Conservation (phyloP, 108 stramenopile genomes). For the Nannochloropsis gaditana region DNA sequence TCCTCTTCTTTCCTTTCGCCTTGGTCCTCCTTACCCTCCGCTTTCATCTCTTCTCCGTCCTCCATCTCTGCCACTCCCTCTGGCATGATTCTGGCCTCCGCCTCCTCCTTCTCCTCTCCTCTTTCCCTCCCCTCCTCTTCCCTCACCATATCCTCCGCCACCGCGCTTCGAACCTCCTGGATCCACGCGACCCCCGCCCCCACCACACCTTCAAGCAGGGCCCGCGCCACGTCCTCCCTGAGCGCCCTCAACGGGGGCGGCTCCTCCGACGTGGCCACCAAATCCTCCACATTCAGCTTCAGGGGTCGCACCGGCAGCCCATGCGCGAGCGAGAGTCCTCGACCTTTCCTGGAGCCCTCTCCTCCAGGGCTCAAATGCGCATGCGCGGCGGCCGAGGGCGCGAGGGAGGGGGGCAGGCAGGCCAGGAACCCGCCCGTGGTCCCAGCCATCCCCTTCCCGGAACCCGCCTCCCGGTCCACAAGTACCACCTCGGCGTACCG, state of each 20-base stretch:
- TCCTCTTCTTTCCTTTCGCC: neutral
- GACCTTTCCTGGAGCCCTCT: neutral
- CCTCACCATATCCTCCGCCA: neutral
- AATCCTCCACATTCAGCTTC: neutral
- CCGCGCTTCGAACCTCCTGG: neutral
- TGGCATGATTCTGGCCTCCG: neutral
- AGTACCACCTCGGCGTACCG: neutral
- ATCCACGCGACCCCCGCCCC: neutral
- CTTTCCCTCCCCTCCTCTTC: neutral
- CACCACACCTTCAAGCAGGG: neutral
- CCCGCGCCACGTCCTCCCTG: neutral
- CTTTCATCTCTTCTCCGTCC: neutral
- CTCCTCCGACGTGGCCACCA: constrained; percentile 7
- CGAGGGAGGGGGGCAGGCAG: neutral
- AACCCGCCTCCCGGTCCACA: neutral
- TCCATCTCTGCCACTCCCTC: neutral
- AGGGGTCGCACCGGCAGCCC: neutral
- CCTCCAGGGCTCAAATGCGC: neutral
- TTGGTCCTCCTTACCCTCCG: neutral
- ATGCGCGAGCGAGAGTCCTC: neutral
- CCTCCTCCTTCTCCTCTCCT: constrained; percentile 1
- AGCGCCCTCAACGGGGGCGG: neutral
- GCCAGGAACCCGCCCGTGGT: neutral
- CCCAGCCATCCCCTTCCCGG: neutral
- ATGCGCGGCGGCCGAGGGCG: neutral